phyloP scores from a whole-genome alignment of 306 rosid genomes.

The Lathyrus tuberosus region DNA sequence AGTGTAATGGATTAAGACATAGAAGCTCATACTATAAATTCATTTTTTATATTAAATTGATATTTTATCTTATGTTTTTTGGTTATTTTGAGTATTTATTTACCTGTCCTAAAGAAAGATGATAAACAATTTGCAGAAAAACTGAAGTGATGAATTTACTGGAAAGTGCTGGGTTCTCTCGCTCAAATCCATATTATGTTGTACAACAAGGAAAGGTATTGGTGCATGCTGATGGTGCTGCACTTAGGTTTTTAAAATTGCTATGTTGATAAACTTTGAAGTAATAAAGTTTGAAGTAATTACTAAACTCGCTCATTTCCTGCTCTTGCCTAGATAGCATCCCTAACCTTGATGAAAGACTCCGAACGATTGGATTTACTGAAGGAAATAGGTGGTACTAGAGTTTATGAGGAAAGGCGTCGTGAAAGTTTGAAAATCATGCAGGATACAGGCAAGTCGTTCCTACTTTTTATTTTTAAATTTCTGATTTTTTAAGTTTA shows the following conservation, averaged over 20 bases:
- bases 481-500: constrained; percentile 16
- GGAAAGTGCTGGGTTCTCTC: constrained; percentile 99
- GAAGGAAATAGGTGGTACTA: constrained; percentile 97
- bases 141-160: constrained; percentile 97
- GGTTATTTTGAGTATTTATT: constrained; percentile 11
- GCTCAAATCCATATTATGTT: constrained; percentile 98
- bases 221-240: constrained; percentile 24
- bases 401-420: constrained; percentile 98
- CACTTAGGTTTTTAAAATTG: constrained; percentile 34
- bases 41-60: not conserved
- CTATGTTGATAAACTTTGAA: constrained; percentile 22
- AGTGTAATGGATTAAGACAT: constrained; percentile 44
- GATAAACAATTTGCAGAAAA: constrained; percentile 60
- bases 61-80: constrained; percentile 21
- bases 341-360: constrained; percentile 94
- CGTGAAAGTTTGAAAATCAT: constrained; percentile 96
- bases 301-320: constrained; percentile 12
- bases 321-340: constrained; percentile 68
- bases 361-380: constrained; percentile 91
- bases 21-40: constrained; percentile 3
- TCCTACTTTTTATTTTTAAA: constrained; percentile 8
- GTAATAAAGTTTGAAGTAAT: constrained; percentile 6
- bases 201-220: constrained; percentile 99
- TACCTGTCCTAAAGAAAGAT: constrained; percentile 20
- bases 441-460: constrained; percentile 87